Evolutionary conservation across 495 filamentous ascomycete species (phyloP).

Genomic region (Aspergillus olivimuriae): DNA sequence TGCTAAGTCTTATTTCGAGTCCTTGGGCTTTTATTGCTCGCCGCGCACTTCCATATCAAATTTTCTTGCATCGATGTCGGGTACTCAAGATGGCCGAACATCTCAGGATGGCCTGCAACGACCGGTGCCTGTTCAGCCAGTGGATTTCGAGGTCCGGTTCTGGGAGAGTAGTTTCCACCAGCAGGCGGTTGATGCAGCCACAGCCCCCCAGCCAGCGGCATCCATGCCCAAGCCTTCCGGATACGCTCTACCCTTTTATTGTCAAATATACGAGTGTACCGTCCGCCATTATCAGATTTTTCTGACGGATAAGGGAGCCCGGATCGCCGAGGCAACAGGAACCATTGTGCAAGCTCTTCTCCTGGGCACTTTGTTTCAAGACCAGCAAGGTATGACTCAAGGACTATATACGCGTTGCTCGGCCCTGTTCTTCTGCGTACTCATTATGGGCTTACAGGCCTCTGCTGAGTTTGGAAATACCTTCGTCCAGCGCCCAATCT

Average conservation of each 20-base stretch:
- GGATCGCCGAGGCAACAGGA: constrained; percentile 14
- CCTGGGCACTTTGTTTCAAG: constrained; percentile 22
- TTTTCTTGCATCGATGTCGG: too few relatives aligned
- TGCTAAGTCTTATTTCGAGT: constrained; percentile 51
- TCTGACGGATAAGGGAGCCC: constrained; percentile 9
- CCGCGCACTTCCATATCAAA: too few relatives aligned
- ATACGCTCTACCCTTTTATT: constrained; percentile 7
- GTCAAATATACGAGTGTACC: constrained; percentile 5
- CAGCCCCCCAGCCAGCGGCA: too few relatives aligned
- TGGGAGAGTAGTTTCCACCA: too few relatives aligned
- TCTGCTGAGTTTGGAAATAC: constrained; percentile 11
- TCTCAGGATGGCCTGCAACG: too few relatives aligned
- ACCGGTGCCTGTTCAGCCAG: too few relatives aligned
- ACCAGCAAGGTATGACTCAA: constrained; percentile 8
- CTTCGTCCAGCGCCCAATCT: constrained; percentile 11
- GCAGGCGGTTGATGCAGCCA: too few relatives aligned
- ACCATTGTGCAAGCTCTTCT: constrained; percentile 18
- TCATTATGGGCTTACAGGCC: constrained; percentile 11
- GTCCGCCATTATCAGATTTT: constrained; percentile 13
- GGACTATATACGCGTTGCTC: constrained; percentile 6
- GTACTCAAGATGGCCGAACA: too few relatives aligned
- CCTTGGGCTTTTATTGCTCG: constrained; percentile 50
- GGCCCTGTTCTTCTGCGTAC: constrained; percentile 11
- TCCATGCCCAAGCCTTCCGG: too few relatives aligned
- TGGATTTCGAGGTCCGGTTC: too few relatives aligned